phyloP scores from a whole-genome alignment of 108 stramenopile species.

The Stephanodiscus triporus region DNA sequence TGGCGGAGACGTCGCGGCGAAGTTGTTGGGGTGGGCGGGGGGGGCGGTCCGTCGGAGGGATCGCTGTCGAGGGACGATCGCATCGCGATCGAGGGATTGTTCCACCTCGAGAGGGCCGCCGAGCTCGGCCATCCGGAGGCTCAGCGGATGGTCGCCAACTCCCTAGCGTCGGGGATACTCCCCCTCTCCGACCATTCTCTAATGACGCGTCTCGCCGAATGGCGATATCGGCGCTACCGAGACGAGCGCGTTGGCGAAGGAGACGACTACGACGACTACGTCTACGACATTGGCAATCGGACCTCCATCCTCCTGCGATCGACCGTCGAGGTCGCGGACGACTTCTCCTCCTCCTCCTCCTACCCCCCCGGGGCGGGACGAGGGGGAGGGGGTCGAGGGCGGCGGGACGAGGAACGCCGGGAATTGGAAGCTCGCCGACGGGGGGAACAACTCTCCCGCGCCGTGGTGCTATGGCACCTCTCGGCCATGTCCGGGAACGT shows the following conservation, averaged over 20 bases:
- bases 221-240: constrained; percentile 21
- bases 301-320: constrained; percentile 41
- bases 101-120: constrained; percentile 68
- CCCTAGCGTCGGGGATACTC: constrained; percentile 75
- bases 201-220: constrained; percentile 39
- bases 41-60: no score
- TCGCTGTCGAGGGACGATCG: constrained; percentile 38
- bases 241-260: not conserved
- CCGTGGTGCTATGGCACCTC: constrained; percentile 72
- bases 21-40: not conserved
- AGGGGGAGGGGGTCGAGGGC: not conserved
- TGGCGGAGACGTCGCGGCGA: not conserved
- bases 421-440: not conserved
- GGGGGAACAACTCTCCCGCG: constrained; percentile 56
- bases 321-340: constrained; percentile 53
- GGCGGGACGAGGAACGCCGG: not conserved
- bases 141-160: constrained; percentile 73
- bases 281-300: constrained; percentile 13
- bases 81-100: constrained; percentile 42
- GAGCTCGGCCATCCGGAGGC: constrained; percentile 77
- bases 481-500: constrained; percentile 68
- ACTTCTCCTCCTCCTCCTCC: constrained; percentile 35
- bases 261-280: not conserved
- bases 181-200: constrained; percentile 59
- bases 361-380: not conserved